Evolutionary conservation across 2,329 filamentous ascomycete genomes (phyloP).

Genomic region (Rhexocercosporidium sp.): DNA sequence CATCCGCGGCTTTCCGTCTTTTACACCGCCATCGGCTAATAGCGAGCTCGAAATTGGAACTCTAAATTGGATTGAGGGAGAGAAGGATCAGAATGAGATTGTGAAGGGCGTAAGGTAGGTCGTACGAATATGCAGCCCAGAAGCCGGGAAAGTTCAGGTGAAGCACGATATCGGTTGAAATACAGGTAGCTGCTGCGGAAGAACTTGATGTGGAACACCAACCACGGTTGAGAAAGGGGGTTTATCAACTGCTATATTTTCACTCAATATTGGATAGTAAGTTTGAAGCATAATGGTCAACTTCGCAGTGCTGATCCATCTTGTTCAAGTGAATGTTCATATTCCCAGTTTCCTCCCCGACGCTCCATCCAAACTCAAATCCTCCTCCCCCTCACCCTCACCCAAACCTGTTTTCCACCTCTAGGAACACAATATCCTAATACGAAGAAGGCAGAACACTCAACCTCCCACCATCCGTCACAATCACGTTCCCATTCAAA

Average conservation of each 20-base stretch:
- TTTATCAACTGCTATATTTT: not conserved
- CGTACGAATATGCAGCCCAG: not conserved
- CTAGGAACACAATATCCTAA: not conserved
- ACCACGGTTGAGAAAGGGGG: not conserved
- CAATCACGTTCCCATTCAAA: slow-evolving; percentile 20
- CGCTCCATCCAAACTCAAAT: no score
- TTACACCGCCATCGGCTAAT: no score
- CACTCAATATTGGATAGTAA: not conserved
- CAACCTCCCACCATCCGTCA: slow-evolving; percentile 36
- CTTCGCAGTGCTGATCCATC: not conserved
- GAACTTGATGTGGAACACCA: not conserved
- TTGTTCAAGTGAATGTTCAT: not conserved
- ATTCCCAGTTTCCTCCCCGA: not conserved
- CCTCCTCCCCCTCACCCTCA: no score
- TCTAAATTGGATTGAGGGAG: no score
- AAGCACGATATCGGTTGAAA: not conserved
- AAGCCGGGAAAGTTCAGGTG: not conserved
- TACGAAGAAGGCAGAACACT: slow-evolving; percentile 16
- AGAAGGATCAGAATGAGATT: not conserved
- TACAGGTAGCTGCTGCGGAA: not conserved
- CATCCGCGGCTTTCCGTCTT: no score
- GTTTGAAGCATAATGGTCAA: not conserved
- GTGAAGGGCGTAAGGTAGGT: not conserved
- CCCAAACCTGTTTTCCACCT: no score
- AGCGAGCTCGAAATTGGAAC: no score